A percentile compares a stretch with the other conserved stretches of the same genome.
These are phyloP conservation scores for Niebla homalea DNA, from an alignment of 495 filamentous ascomycete species.

Conservation along the genomic window DNA sequence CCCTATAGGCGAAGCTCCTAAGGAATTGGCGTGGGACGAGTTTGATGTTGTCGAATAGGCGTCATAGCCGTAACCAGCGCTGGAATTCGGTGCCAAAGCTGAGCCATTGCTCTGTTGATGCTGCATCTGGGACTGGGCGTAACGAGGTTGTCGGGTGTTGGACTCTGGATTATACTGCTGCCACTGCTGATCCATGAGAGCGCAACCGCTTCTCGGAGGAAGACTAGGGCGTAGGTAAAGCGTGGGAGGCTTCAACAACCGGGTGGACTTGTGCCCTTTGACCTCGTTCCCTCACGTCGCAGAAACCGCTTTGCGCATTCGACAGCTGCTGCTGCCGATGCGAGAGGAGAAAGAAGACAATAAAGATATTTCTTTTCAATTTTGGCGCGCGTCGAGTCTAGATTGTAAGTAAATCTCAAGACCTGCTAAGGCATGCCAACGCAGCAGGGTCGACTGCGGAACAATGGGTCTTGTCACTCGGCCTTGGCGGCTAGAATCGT, in stretches of 20 bases:
- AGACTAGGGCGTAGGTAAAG: neutral
- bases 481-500: neutral
- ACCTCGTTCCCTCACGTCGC: too few species aligned
- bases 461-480: neutral
- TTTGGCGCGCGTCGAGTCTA: neutral
- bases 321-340: neutral
- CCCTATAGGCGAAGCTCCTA: conserved; percentile 50
- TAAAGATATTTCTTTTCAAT: neutral
- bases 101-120: conserved; percentile 11
- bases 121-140: conserved; percentile 11
- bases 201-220: neutral
- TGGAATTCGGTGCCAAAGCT: conserved; percentile 32
- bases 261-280: too few species aligned
- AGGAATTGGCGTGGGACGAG: conserved; percentile 40
- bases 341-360: neutral
- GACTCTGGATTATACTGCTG: conserved; percentile 35
- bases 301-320: neutral
- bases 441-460: neutral
- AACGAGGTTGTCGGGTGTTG: conserved; percentile 13
- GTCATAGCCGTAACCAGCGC: conserved; percentile 55
- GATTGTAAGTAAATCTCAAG: neutral
- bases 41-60: conserved; percentile 47
- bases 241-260: too few species aligned
- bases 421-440: conserved; percentile 4
- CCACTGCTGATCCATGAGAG: conserved; percentile 39